Evolutionary conservation across 2,329 filamentous ascomycete species (phyloP).

Genomic region (Colletotrichum tanaceti): DNA sequence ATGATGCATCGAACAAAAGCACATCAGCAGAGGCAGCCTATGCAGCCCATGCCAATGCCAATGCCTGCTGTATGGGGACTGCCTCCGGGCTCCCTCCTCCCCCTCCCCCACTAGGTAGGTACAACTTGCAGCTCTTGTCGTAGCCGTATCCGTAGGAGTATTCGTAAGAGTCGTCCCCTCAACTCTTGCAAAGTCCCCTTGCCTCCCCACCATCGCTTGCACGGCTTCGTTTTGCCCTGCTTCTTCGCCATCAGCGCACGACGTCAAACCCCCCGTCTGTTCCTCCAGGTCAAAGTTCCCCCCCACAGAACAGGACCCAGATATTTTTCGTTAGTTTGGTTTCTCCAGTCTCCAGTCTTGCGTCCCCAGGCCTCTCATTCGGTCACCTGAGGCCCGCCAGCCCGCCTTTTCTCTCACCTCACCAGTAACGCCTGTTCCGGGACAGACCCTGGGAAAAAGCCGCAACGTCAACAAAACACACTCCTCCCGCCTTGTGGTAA

Average conservation of each 20-base stretch:
- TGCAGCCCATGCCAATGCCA: too few relatives aligned
- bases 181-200: background rate
- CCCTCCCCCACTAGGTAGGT: too few relatives aligned
- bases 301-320: slow-evolving; percentile 29
- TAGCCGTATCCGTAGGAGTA: background rate
- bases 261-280: slow-evolving; percentile 37
- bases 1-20: background rate
- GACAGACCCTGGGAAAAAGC: slow-evolving; percentile 33
- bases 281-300: slow-evolving; percentile 23
- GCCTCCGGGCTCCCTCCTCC: slow-evolving; percentile 17
- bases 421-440: slow-evolving; percentile 20
- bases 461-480: slow-evolving; percentile 36
- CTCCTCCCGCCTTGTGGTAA: slow-evolving; percentile 16
- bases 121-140: slow-evolving; percentile 8
- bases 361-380: slow-evolving; percentile 35
- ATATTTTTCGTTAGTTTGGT: slow-evolving; percentile 33
- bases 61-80: background rate
- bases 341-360: slow-evolving; percentile 16
- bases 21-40: slow-evolving; percentile 32
- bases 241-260: slow-evolving; percentile 31
- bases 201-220: slow-evolving; percentile 22
- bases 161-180: too few relatives aligned
- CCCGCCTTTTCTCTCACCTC: slow-evolving; percentile 34
- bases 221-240: slow-evolving; percentile 31
- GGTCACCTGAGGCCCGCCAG: slow-evolving; percentile 30